Conservation (phyloP, 192 early-diverging fungal species). For the Geranomyces variabilis region DNA sequence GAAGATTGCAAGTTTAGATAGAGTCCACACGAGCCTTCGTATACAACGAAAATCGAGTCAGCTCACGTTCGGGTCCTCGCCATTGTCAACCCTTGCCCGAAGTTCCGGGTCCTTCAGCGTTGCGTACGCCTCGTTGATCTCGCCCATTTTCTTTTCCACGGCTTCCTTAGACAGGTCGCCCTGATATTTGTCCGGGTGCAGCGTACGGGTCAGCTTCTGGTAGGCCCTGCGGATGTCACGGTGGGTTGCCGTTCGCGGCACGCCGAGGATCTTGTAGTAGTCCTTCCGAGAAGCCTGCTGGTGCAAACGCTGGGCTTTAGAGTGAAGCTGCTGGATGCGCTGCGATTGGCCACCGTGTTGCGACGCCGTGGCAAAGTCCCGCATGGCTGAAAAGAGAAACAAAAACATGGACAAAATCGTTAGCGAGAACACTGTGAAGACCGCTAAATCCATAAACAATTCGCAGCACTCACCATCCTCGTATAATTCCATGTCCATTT, state of each 20-base stretch:
- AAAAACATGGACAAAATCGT: too few species aligned
- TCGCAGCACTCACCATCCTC: conserved; percentile 51
- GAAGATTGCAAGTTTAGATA: too few species aligned
- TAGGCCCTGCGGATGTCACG: conserved; percentile 91
- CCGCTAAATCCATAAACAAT: too few species aligned
- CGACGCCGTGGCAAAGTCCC: conserved; percentile 73
- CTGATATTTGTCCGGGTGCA: conserved; percentile 65
- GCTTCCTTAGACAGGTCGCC: conserved; percentile 77
- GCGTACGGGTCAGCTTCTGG: conserved; percentile 84
- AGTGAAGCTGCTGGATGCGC: conserved; percentile 43
- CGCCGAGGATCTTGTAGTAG: conserved; percentile 95
- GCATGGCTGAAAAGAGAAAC: conserved; percentile 58
- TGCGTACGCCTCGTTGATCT: conserved; percentile 93
- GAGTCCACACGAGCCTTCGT: background rate
- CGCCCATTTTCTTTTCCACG: conserved; percentile 87
- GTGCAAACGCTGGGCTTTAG: conserved; percentile 65
- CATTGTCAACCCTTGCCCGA: conserved; percentile 52
- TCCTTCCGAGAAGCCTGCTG: conserved; percentile 68
- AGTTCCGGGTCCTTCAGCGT: conserved; percentile 60
- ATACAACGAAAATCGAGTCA: background rate
- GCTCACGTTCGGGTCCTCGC: conserved; percentile 61
- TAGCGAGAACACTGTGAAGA: too few species aligned
- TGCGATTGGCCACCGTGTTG: conserved; percentile 53
- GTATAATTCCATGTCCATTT: conserved; percentile 70
- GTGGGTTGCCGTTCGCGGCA: conserved; percentile 70